Evolutionary conservation across 2,329 filamentous ascomycete genomes (phyloP).

Genomic region (Geosmithia putterillii): DNA sequence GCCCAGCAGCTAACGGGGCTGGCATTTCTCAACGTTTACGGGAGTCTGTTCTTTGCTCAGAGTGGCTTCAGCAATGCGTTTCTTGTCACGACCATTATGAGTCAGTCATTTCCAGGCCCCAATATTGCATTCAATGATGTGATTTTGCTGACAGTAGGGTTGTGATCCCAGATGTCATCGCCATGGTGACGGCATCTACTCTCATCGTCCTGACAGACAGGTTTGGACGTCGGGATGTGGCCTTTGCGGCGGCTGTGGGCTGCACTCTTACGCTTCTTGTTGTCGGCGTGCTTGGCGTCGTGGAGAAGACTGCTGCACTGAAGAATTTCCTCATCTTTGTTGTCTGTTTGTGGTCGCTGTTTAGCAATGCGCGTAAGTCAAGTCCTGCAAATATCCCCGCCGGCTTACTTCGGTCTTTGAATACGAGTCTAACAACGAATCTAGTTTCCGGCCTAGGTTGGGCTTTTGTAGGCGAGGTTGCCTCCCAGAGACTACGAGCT

Average conservation of each 20-base stretch:
- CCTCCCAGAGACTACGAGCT: slow-evolving; percentile 12
- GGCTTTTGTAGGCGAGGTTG: slow-evolving; percentile 17
- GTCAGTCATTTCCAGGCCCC: slow-evolving; percentile 5
- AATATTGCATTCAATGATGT: slow-evolving; percentile 6
- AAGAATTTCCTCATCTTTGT: slow-evolving; percentile 9
- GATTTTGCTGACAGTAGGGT: slow-evolving; percentile 5
- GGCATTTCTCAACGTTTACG: slow-evolving; percentile 9
- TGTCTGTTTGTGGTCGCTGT: slow-evolving; percentile 8
- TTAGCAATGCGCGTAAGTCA: neutral
- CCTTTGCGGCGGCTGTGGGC: slow-evolving; percentile 6
- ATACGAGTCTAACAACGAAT: slow-evolving; percentile 12
- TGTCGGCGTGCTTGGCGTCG: slow-evolving; percentile 9
- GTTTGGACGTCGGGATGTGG: slow-evolving; percentile 7
- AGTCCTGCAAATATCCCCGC: neutral
- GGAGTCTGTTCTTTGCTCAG: slow-evolving; percentile 12
- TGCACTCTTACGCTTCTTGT: slow-evolving; percentile 7
- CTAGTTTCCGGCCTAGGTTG: slow-evolving; percentile 10
- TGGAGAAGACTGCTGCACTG: slow-evolving; percentile 4
- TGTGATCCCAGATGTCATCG: too few species aligned
- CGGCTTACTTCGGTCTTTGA: too few species aligned
- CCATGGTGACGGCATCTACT: too few species aligned
- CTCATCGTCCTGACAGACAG: slow-evolving; percentile 3
- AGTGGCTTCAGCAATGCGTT: slow-evolving; percentile 8
- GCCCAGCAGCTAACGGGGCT: slow-evolving; percentile 11
- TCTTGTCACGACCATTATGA: slow-evolving; percentile 4